A percentile compares a stretch with the other conserved stretches of the same genome.
phyloP scores from a whole-genome alignment of 345 rosid genomes.

The Sonneratia caseolaris region DNA sequence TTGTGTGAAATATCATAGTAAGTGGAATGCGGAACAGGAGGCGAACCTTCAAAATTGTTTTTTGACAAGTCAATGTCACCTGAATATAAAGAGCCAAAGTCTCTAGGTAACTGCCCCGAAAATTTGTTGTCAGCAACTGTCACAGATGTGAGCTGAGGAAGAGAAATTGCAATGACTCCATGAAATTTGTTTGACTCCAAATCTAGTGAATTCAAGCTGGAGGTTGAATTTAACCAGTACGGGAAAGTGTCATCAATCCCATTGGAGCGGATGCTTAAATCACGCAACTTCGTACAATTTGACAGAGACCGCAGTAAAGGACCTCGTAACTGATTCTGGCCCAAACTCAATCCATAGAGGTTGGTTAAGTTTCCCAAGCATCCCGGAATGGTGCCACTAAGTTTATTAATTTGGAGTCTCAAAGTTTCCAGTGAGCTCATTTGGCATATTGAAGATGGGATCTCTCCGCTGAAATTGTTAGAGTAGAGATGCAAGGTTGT shows the following conservation, averaged over 20 bases:
- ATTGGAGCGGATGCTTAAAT: slow-evolving; percentile 4
- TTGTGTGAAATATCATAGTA: background rate
- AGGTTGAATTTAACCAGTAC: background rate
- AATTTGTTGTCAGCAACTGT: background rate
- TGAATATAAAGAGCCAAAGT: background rate
- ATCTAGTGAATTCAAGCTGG: background rate
- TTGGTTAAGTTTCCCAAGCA: background rate
- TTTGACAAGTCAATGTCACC: background rate
- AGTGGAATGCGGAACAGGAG: background rate
- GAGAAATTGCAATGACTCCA: slow-evolving; percentile 9
- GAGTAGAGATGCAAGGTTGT: background rate
- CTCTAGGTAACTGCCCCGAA: background rate
- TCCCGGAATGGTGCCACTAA: slow-evolving; percentile 17
- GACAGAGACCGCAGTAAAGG: slow-evolving; percentile 15
- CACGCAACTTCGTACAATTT: background rate
- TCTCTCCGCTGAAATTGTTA: background rate
- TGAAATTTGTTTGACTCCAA: slow-evolving; percentile 15
- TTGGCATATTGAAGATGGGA: background rate
- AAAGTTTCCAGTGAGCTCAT: background rate
- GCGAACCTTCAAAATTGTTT: background rate
- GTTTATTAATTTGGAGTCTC: background rate
- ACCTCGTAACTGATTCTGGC: slow-evolving; percentile 9
- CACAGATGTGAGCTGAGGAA: background rate
- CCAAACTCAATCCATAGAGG: background rate
- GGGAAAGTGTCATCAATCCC: slow-evolving; percentile 13